phyloP scores from a whole-genome alignment of 352 stramenopile species.

The Phytophthora lateralis region DNA sequence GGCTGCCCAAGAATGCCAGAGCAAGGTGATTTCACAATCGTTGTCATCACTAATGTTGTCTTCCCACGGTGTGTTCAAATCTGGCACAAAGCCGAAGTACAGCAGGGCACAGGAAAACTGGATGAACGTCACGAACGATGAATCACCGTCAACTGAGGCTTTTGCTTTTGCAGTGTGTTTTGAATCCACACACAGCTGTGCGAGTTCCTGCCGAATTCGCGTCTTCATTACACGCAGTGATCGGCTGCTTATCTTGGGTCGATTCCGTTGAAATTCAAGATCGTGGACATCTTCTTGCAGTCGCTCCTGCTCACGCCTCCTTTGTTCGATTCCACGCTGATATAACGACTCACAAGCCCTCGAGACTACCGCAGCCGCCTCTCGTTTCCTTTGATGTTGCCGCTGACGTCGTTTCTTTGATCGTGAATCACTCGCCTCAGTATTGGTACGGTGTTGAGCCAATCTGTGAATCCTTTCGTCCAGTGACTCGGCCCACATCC shows the following conservation, averaged over 20 bases:
- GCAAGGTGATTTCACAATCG: constrained; percentile 39
- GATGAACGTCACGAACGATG: constrained; percentile 37
- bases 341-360: constrained; percentile 62
- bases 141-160: neutral
- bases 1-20: constrained; percentile 59
- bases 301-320: constrained; percentile 32
- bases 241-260: constrained; percentile 41
- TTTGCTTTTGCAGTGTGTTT: constrained; percentile 6
- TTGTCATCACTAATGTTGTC: neutral
- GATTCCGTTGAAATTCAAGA: constrained; percentile 25
- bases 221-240: constrained; percentile 48
- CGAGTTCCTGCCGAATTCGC: constrained; percentile 41
- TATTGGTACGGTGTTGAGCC: constrained; percentile 12
- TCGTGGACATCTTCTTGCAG: constrained; percentile 26
- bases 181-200: constrained; percentile 38
- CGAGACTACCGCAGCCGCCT: constrained; percentile 23
- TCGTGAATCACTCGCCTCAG: neutral
- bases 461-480: constrained; percentile 43
- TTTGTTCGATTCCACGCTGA: constrained; percentile 47
- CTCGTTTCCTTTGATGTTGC: constrained; percentile 19
- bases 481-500: constrained; percentile 50
- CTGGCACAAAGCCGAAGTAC: constrained; percentile 60
- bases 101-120: constrained; percentile 66
- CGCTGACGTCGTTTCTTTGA: constrained; percentile 20
- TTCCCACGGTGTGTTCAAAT: constrained; percentile 45